Base-by-base conservation (phyloP, 2,329 filamentous ascomycete species). In the Calycina herbarum region DNA sequence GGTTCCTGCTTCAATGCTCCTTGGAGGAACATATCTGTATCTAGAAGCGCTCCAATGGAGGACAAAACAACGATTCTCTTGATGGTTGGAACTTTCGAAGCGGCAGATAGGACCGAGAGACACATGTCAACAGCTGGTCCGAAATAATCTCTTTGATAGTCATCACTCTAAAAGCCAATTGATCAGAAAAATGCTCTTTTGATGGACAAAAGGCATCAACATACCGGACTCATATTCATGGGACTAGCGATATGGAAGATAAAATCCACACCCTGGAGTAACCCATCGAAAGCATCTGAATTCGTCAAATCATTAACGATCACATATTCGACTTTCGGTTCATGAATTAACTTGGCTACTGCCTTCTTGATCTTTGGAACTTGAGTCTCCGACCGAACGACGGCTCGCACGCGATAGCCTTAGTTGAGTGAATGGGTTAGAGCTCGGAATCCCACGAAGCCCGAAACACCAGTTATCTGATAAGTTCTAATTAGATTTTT, bases 1-100 rank as follows among this genome's bases (percentile, higher is more conserved):
- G 56, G 56, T 11, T 57, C 27, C 6, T 27, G 24, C 29, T 57
- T 57, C 29, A 57, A 17, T 7, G 6, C 7, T 33, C 56, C 56
- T 10, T 57, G 61, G 45, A 67, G 35, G 20, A 65, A 63, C n/a
- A 40, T 38, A 27, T 57, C 56, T 38, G 64, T 69, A 31, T 61
- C 13, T 13, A 74, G 61, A 2, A 74, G 29, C 11, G 73, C 71
- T 7, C 73, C 72, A n/a, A 68, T 66, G 48, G 68, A 72, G 51
- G 69, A 70, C 33, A 68, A 70, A 20, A 71, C 68, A 24, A 72
- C 70, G n/a, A 72, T 61, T 17, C 67, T 64, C 42, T 68, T 69
- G 15, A 72, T 62, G 57, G 63, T 61, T 20, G 68, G 59, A 54
- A 63, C 62, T 48, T 58, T 56, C 8, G 57, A 54, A 35, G 70